phyloP scores from a whole-genome alignment of 139 green algal species.

The Zygnema cylindricum region DNA sequence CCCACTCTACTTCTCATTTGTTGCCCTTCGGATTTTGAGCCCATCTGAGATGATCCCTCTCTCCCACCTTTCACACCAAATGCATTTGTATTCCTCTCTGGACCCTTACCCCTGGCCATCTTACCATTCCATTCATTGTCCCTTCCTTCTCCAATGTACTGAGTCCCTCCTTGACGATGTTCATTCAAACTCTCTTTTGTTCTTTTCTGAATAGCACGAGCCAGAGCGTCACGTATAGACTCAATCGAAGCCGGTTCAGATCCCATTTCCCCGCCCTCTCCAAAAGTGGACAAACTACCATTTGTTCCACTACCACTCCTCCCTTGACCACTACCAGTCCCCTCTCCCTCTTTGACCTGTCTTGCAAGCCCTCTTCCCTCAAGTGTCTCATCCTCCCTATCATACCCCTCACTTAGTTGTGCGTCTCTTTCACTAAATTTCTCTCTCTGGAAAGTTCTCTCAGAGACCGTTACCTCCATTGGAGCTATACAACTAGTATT shows the following conservation, averaged over 20 bases:
- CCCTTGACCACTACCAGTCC: neutral
- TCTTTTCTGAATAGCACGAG: neutral
- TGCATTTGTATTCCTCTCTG: neutral
- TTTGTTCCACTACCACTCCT: neutral
- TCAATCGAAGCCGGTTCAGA: neutral
- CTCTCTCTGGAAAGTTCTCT: neutral
- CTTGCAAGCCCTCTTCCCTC: neutral
- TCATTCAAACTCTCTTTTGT: neutral
- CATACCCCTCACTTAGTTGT: neutral
- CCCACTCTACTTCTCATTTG: neutral
- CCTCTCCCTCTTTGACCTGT: too few species aligned
- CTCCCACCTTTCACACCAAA: too few species aligned
- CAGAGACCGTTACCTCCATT: neutral
- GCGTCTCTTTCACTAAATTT: neutral
- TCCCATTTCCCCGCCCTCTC: neutral
- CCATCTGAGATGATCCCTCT: too few species aligned
- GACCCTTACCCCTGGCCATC: too few species aligned
- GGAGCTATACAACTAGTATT: too few species aligned
- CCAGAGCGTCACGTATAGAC: neutral
- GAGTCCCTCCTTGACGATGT: too few species aligned
- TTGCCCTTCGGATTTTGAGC: neutral
- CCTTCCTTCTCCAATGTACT: too few species aligned
- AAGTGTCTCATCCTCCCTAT: too few species aligned
- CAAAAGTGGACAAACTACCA: neutral
- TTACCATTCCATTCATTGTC: too few species aligned